phyloP scores from a whole-genome alignment of 164 flowering plant species.

The Magnolia officinalis region DNA sequence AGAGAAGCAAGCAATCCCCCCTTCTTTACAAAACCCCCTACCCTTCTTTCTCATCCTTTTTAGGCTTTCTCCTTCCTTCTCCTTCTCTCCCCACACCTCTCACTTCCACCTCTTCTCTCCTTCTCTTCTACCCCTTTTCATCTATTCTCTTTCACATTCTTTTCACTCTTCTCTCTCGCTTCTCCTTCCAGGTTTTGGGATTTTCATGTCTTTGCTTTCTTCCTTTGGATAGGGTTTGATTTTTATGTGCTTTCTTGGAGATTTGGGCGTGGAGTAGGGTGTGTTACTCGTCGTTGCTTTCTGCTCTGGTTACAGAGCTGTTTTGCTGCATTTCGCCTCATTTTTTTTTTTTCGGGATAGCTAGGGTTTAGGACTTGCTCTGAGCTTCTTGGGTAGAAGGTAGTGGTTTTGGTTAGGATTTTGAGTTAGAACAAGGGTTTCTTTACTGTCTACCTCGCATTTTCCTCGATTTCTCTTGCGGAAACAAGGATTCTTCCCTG shows the following conservation, averaged over 20 bases:
- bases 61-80: conserved; percentile 13
- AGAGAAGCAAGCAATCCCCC: not conserved
- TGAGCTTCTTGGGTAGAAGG: no score
- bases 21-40: not conserved
- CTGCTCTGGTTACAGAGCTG: not conserved
- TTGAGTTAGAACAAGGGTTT: no score
- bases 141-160: not conserved
- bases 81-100: not conserved
- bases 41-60: conserved; percentile 19
- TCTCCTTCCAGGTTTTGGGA: not conserved
- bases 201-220: not conserved
- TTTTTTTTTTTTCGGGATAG: not conserved
- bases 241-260: not conserved
- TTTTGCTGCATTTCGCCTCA: not conserved
- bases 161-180: not conserved
- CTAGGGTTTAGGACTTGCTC: no score
- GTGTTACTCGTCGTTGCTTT: not conserved
- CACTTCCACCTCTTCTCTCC: not conserved
- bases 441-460: no score
- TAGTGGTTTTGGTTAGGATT: no score
- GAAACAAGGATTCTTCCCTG: no score
- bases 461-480: no score
- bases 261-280: not conserved
- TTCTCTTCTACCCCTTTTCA: not conserved
- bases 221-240: not conserved